Percentiles rank a stretch among this genome's conserved stretches.
These are phyloP conservation scores for Grigorovia yakushimaensis DNA, from an alignment of 805 yeast genomes.

Conservation along the genomic window DNA sequence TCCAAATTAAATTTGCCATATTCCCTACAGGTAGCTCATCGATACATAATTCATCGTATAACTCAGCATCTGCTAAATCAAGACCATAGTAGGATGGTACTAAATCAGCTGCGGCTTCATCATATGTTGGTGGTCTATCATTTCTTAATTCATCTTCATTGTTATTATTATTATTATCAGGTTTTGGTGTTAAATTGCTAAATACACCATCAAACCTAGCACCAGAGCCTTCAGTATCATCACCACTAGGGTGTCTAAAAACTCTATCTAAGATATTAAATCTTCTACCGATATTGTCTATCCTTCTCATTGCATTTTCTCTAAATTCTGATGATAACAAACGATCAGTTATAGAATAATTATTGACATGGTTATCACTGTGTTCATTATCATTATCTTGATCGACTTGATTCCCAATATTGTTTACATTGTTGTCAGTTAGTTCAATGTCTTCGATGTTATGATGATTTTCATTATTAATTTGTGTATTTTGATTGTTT, in stretches of 20 bases:
- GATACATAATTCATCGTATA: conserved; percentile 80
- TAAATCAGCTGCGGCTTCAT: conserved; percentile 88
- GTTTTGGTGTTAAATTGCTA: conserved; percentile 84
- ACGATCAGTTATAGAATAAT: conserved; percentile 5
- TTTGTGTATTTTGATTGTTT: neutral
- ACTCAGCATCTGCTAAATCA: conserved; percentile 50
- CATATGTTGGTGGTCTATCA: conserved; percentile 77
- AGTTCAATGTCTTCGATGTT: neutral
- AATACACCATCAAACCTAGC: conserved; percentile 73
- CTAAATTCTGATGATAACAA: conserved; percentile 10
- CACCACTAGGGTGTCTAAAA: conserved; percentile 17
- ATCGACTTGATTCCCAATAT: neutral
- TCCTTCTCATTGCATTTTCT: conserved; percentile 14
- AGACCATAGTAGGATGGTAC: conserved; percentile 97
- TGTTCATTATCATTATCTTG: neutral
- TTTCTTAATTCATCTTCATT: conserved; percentile 25
- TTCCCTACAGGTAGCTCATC: conserved; percentile 96
- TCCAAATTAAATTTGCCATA: conserved; percentile 83
- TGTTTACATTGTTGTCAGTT: neutral
- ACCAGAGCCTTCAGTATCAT: conserved; percentile 8
- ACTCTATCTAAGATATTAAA: conserved; percentile 34
- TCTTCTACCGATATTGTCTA: conserved; percentile 26
- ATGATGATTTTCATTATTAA: neutral
- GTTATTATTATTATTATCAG: conserved; percentile 38
- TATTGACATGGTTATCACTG: neutral